These are phyloP conservation scores for Psilocybe sp. DNA, from an alignment of 768 basidiomycete genomes.

Conservation along the genomic window DNA sequence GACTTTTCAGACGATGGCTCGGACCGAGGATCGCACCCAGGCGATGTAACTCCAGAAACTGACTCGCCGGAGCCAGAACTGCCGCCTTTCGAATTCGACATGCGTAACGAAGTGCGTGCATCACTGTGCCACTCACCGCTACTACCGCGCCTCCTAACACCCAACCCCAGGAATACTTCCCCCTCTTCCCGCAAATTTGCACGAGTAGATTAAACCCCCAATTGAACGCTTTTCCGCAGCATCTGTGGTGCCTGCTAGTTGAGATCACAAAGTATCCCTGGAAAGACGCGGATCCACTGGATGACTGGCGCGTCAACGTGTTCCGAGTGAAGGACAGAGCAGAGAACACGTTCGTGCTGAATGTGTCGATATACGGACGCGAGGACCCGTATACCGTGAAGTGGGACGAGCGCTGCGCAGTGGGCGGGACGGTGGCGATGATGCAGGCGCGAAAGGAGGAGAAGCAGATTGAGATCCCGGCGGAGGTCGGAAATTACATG, in stretches of 20 bases:
- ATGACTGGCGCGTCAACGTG: constrained; percentile 10
- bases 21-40: too few relatives aligned
- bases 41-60: neutral
- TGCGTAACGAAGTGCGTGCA: constrained; percentile 2
- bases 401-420: constrained; percentile 8
- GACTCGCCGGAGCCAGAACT: neutral
- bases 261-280: constrained; percentile 23
- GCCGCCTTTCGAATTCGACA: neutral
- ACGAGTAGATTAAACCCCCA: constrained; percentile 13
- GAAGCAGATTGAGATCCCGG: constrained; percentile 26
- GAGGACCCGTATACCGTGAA: constrained; percentile 1
- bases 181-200: constrained; percentile 15
- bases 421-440: constrained; percentile 23
- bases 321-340: constrained; percentile 23
- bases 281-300: too few relatives aligned
- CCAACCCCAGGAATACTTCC: constrained; percentile 19
- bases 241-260: constrained; percentile 31
- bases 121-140: neutral
- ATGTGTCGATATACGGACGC: constrained; percentile 20
- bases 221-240: constrained; percentile 9
- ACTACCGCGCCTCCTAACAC: neutral
- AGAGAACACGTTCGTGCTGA: constrained; percentile 16
- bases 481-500: neutral
- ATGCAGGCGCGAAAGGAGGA: constrained; percentile 25
- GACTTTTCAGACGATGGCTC: neutral